phyloP scores from a whole-genome alignment of 306 rosid genomes.

The Astragalus glycyphyllos region DNA sequence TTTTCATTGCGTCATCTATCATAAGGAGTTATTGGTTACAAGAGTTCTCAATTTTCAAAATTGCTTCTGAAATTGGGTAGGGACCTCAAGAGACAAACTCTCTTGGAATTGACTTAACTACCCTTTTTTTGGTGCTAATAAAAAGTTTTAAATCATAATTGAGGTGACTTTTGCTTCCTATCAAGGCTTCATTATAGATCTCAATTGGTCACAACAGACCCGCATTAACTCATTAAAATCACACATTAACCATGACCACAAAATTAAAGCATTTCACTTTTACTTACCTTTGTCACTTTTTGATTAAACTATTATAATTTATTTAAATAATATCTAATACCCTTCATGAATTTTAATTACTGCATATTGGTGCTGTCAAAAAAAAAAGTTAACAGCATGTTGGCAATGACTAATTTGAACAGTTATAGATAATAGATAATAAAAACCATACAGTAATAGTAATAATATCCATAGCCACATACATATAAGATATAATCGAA shows the following conservation, averaged over 20 bases:
- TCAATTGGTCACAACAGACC: slow-evolving; percentile 3
- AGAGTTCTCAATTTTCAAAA: slow-evolving; percentile 45
- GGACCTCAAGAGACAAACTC: slow-evolving; percentile 44
- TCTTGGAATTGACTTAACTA: slow-evolving; percentile 51
- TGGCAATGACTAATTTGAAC: slow-evolving; percentile 32
- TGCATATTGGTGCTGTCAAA: background rate
- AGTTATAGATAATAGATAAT: slow-evolving; percentile 18
- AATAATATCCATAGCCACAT: slow-evolving; percentile 37
- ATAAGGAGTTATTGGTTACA: slow-evolving; percentile 47
- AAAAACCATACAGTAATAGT: slow-evolving; percentile 24
- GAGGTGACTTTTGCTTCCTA: background rate
- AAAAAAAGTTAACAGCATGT: background rate
- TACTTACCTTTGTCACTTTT: background rate
- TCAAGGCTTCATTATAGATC: background rate
- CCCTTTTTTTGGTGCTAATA: slow-evolving; percentile 33
- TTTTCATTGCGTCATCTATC: slow-evolving; percentile 60
- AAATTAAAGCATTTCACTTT: background rate
- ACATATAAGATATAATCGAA: slow-evolving; percentile 30
- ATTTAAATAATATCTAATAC: slow-evolving; percentile 1
- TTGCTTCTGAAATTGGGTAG: slow-evolving; percentile 51
- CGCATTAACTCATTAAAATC: background rate
- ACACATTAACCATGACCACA: background rate
- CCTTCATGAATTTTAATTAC: slow-evolving; percentile 30
- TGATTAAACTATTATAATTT: slow-evolving; percentile 1
- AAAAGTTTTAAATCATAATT: slow-evolving; percentile 3